Base-by-base conservation (phyloP, 306 rosid species). In the Pyrus betulifolia region DNA sequence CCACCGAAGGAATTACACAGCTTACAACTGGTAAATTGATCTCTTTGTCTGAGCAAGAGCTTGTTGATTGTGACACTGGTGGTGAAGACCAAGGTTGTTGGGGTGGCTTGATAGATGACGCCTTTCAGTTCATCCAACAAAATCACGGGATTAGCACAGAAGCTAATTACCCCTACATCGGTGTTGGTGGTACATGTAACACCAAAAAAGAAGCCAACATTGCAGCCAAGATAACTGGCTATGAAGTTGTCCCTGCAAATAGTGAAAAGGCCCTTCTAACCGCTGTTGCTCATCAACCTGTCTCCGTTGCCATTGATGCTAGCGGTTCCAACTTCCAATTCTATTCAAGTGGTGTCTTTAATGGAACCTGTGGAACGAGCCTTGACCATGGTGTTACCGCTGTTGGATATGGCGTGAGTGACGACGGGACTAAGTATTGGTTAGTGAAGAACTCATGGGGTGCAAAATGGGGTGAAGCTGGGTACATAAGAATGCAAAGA, bases 401-500 rank as follows among this genome's bases (percentile, higher is more conserved):
- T 4, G 6, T 14, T 46, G 18, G 84, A 2, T 85, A 81, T 63
- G 87, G 82, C 17, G 40, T 70, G 1, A 62, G 78, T 49, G 57
- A 78, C 0, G 66, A 78, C 46, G 82, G 86, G 11, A 82, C 77
- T 4, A 64, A 87, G 74, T 84, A 81, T 67, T 85, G 89, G 89
- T 10, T 85, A 42, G 79, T 83, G 19, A 88, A 85, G 82, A 88
- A 88, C 66, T 85, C 91, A 2, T 85, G 84, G 87, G 87, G 91
- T 33, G 55, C 69, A 0, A 19, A 65, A 4, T 85, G 88, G 91
- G 91, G 84, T 10, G 88, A 80, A 25, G 87, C 15, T 4, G 52
- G 85, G 0, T 87, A 87, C 67, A 82, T 82, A 21, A 82, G 79
- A 13, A 84, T 84, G 84, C 81, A 80, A 46, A 14, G 52, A 46